Percentiles rank a stretch among this genome's conserved stretches.
These are phyloP conservation scores for Euryodendron excelsum DNA, from an alignment of 148 eudicot genomes.

Conservation along the genomic window DNA sequence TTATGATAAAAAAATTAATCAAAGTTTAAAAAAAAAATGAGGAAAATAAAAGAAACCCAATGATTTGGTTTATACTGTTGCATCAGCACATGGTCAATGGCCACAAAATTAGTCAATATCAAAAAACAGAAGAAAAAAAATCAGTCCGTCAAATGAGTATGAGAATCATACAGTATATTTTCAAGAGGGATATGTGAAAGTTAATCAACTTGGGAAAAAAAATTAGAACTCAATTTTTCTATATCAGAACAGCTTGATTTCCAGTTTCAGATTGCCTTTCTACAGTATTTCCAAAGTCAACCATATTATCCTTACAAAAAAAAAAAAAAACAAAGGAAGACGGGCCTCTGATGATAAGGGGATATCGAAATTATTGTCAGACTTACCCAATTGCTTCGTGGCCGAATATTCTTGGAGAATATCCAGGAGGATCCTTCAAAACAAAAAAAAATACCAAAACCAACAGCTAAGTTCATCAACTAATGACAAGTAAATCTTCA, in stretches of 20 bases:
- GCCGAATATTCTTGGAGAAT: slow-evolving; percentile 76
- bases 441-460: background rate
- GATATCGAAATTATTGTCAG: background rate
- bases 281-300: too few relatives aligned
- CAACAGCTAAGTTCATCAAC: background rate
- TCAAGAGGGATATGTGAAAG: too few relatives aligned
- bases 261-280: too few relatives aligned
- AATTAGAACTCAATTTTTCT: too few relatives aligned
- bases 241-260: too few relatives aligned
- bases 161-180: background rate
- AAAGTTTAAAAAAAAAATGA: background rate
- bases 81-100: background rate
- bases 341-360: background rate
- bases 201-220: too few relatives aligned
- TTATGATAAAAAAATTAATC: background rate
- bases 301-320: too few relatives aligned
- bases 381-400: slow-evolving; percentile 97
- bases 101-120: background rate
- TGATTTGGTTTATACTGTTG: slow-evolving; percentile 1
- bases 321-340: background rate
- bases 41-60: background rate
- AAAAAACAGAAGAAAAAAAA: background rate
- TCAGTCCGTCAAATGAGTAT: background rate
- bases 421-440: slow-evolving; percentile 59
- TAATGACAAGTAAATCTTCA: background rate